Evolutionary conservation across 225 moss, liverwort and hornwort genomes (phyloP).

Genomic region (Straminergon stramineum): DNA sequence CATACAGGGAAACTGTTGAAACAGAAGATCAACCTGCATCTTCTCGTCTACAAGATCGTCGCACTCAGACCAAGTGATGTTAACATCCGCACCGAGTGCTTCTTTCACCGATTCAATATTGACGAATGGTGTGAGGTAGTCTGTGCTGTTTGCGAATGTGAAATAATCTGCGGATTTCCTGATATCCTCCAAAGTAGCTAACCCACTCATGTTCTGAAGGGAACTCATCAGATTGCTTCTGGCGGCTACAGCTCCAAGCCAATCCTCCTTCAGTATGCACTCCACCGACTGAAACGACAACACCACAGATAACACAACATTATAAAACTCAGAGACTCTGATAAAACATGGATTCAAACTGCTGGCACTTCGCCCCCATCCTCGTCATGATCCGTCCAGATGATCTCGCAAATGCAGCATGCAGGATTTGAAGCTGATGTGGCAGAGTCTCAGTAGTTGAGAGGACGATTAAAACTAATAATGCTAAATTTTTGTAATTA

Average conservation of each 20-base stretch:
- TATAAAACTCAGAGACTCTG: background rate
- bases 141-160: conserved; percentile 1
- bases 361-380: background rate
- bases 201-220: conserved; percentile 17
- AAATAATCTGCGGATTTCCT: conserved; percentile 24
- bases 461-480: background rate
- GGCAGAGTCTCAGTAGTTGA: background rate
- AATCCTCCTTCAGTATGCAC: conserved; percentile 27
- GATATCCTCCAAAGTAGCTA: conserved; percentile 37
- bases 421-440: background rate
- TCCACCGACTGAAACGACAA: conserved; percentile 15
- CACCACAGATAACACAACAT: background rate
- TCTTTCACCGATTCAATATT: conserved; percentile 17
- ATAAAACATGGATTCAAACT: background rate
- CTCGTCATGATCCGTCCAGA: background rate
- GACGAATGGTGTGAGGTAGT: conserved; percentile 23
- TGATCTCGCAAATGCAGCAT: background rate
- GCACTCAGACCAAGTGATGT: conserved; percentile 19
- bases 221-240: conserved; percentile 4
- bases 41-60: conserved; percentile 3
- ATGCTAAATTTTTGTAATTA: background rate
- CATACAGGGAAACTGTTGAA: background rate
- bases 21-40: conserved; percentile 15
- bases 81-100: conserved; percentile 10
- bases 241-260: conserved; percentile 22